Percentiles rank a stretch among this genome's conserved stretches.
Conservation (phyloP, 345 rosid species). For the Gossypium rotundifolium region DNA sequence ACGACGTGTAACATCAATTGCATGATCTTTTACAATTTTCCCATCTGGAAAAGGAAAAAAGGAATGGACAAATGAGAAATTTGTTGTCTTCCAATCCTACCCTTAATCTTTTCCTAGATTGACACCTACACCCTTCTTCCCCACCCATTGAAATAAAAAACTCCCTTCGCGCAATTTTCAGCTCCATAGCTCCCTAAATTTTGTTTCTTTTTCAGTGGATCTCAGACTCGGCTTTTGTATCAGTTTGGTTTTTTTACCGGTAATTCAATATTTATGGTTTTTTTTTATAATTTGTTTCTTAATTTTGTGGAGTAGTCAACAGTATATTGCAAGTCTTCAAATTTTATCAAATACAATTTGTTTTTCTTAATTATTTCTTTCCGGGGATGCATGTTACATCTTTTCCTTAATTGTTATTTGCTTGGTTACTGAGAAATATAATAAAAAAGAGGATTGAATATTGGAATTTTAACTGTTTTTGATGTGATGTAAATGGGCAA, state of each 20-base stretch:
- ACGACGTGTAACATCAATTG: conserved; percentile 18
- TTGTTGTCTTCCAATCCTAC: not conserved
- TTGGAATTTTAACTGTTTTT: not conserved
- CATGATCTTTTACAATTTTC: not conserved
- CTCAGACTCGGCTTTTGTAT: not conserved
- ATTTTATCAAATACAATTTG: not conserved
- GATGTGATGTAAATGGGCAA: not conserved
- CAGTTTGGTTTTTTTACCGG: not conserved
- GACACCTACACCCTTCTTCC: not conserved
- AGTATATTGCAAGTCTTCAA: conserved; percentile 3
- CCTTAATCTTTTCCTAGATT: not conserved
- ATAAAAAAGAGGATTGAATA: not conserved
- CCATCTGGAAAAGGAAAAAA: not conserved
- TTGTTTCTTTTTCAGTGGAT: conserved; percentile 5
- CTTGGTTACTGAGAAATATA: not conserved
- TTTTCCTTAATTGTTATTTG: not conserved
- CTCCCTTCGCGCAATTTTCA: not conserved
- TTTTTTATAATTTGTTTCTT: not conserved
- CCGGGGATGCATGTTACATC: not conserved
- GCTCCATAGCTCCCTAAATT: not conserved
- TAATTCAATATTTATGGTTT: not conserved
- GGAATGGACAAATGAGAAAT: not conserved
- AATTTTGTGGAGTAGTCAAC: not conserved
- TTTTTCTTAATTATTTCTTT: not conserved
- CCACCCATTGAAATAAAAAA: not conserved